Percentiles rank a stretch among this genome's conserved stretches.
These are phyloP conservation scores for Pinus taeda DNA, from an alignment of 75 land plant species.

Conservation along the genomic window DNA sequence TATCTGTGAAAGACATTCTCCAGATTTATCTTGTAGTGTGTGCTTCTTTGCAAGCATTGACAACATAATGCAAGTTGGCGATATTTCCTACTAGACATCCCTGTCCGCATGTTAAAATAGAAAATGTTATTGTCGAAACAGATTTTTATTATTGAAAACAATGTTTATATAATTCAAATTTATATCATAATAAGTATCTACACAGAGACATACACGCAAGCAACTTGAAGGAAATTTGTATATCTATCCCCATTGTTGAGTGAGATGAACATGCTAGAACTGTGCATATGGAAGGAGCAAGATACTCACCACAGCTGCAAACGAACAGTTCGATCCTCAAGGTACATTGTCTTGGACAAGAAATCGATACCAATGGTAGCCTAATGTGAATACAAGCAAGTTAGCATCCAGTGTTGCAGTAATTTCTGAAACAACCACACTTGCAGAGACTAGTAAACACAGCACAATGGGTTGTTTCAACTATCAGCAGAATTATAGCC, in stretches of 20 bases:
- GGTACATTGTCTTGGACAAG: conserved; percentile 58
- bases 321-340: conserved; percentile 54
- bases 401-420: conserved; percentile 6
- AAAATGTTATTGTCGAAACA: no score
- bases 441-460: conserved; percentile 1
- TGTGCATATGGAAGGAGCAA: neutral
- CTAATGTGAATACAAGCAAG: conserved; percentile 12
- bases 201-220: neutral
- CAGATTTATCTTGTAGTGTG: no score
- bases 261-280: neutral
- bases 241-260: neutral
- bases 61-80: no score
- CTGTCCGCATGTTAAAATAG: no score
- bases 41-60: no score
- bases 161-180: neutral
- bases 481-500: neutral
- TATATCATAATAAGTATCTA: neutral
- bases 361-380: conserved; percentile 58
- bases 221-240: neutral
- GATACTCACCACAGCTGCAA: conserved; percentile 41
- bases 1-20: no score
- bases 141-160: neutral
- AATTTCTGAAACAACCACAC: neutral
- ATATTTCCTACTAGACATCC: no score
- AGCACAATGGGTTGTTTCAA: neutral